phyloP scores from a whole-genome alignment of 106 monocot species.

The Allium cepa region DNA sequence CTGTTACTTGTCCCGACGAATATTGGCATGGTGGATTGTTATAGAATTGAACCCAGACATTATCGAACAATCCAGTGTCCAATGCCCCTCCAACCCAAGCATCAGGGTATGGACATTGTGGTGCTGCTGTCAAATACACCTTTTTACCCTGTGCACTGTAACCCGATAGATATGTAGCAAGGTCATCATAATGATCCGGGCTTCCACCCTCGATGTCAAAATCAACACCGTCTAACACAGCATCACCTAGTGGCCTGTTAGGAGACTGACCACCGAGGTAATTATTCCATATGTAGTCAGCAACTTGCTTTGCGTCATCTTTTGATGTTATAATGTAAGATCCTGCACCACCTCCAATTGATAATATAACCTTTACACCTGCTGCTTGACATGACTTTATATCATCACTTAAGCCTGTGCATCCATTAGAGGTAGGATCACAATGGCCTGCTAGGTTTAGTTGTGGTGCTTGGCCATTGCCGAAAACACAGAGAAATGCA shows the following conservation, averaged over 20 bases:
- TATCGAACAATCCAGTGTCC: conserved; percentile 12
- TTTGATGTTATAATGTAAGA: conserved; percentile 11
- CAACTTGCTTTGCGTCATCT: conserved; percentile 13
- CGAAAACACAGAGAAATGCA: conserved; percentile 6
- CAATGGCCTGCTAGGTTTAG: conserved; percentile 10
- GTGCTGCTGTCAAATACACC: conserved; percentile 10
- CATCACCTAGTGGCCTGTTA: conserved; percentile 17
- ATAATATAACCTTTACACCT: conserved; percentile 18
- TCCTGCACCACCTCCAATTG: conserved; percentile 17
- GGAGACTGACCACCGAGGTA: conserved; percentile 15
- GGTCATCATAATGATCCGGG: conserved; percentile 11
- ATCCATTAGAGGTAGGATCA: conserved; percentile 4
- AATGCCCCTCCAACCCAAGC: conserved; percentile 8
- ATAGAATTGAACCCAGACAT: conserved; percentile 14
- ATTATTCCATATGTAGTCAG: conserved; percentile 16
- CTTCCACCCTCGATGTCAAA: conserved; percentile 10
- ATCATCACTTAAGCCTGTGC: conserved; percentile 9
- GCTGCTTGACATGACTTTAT: conserved; percentile 12
- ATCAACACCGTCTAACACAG: conserved; percentile 20
- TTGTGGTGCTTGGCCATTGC: conserved; percentile 2
- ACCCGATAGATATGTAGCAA: not conserved
- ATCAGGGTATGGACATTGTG: conserved; percentile 16
- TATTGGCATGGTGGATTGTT: conserved; percentile 19
- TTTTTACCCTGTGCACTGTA: conserved; percentile 8
- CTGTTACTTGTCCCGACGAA: not conserved